phyloP scores from a whole-genome alignment of 805 yeast species.

The Myxozyma vanderwaltii region DNA sequence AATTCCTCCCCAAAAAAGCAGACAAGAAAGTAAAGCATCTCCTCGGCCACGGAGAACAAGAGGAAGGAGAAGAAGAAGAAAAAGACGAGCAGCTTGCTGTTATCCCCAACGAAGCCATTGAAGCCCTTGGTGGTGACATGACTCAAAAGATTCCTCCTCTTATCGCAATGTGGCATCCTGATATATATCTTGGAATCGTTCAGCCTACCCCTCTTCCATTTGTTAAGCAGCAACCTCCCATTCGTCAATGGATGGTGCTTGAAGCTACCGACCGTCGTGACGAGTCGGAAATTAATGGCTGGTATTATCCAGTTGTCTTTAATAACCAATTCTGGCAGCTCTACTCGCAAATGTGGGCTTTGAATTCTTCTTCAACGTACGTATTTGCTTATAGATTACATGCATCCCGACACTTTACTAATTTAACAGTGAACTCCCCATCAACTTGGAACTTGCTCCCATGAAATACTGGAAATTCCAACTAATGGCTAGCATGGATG shows the following conservation, averaged over 20 bases:
- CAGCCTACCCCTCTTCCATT: conserved; percentile 35
- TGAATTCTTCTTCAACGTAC: conserved; percentile 38
- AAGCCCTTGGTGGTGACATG: not conserved
- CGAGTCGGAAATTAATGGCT: conserved; percentile 40
- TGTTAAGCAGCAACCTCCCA: conserved; percentile 36
- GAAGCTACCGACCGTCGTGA: conserved; percentile 39
- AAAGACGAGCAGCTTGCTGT: conserved; percentile 7
- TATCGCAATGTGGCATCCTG: conserved; percentile 46
- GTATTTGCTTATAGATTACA: not conserved
- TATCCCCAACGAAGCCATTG: not conserved
- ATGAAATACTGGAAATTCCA: conserved; percentile 43
- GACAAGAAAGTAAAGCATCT: conserved; percentile 40
- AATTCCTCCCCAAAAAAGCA: conserved; percentile 41
- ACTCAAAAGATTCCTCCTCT: conserved; percentile 17
- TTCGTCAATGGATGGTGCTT: conserved; percentile 36
- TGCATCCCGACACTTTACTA: too few species aligned
- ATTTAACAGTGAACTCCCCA: conserved; percentile 32
- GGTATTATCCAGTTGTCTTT: conserved; percentile 46
- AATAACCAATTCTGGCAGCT: conserved; percentile 49
- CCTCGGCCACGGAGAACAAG: conserved; percentile 37
- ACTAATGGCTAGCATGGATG: conserved; percentile 38
- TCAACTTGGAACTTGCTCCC: conserved; percentile 41
- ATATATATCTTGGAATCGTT: conserved; percentile 42
- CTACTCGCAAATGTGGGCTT: conserved; percentile 42
- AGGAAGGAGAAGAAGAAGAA: conserved; percentile 27